Conservation (phyloP, 768 basidiomycete genomes). For the Auriscalpium microsporum region DNA sequence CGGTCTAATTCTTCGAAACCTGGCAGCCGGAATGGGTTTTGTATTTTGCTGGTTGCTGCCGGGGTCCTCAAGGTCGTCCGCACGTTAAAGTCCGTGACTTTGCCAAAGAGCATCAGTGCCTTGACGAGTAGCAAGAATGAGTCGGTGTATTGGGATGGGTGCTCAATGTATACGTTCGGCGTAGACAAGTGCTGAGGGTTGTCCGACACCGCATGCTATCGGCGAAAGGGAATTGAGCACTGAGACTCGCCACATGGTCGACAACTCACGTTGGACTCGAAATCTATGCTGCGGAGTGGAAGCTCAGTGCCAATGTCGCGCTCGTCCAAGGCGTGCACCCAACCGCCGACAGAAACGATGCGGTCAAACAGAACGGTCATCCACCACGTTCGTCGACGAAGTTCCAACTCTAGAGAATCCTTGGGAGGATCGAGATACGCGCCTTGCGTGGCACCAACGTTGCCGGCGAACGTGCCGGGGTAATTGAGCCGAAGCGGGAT, state of each 20-base stretch:
- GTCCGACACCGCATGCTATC: conserved; percentile 49
- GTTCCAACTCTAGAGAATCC: conserved; percentile 68
- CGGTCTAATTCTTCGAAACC: conserved; percentile 67
- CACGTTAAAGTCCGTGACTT: conserved; percentile 79
- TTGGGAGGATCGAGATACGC: conserved; percentile 78
- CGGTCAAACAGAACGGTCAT: conserved; percentile 85
- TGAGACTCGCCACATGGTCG: background rate
- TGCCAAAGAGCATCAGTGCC: conserved; percentile 76
- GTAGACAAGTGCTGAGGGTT: conserved; percentile 70
- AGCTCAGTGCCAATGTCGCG: conserved; percentile 79
- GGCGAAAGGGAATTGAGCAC: conserved; percentile 8
- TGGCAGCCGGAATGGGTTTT: conserved; percentile 59
- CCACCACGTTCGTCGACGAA: conserved; percentile 81
- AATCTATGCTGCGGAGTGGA: conserved; percentile 67
- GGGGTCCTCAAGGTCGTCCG: conserved; percentile 60
- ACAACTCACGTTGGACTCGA: conserved; percentile 57
- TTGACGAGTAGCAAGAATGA: conserved; percentile 77
- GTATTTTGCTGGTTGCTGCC: conserved; percentile 59
- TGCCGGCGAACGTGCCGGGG: conserved; percentile 72
- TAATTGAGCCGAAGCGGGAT: conserved; percentile 79
- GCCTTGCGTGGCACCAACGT: conserved; percentile 58
- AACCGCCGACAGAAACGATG: conserved; percentile 60
- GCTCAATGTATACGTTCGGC: conserved; percentile 57
- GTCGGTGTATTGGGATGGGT: conserved; percentile 73
- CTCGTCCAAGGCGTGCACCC: conserved; percentile 82